Base-by-base conservation (phyloP, 2,329 filamentous ascomycete species). In the Dothideomycetes sp. region DNA sequence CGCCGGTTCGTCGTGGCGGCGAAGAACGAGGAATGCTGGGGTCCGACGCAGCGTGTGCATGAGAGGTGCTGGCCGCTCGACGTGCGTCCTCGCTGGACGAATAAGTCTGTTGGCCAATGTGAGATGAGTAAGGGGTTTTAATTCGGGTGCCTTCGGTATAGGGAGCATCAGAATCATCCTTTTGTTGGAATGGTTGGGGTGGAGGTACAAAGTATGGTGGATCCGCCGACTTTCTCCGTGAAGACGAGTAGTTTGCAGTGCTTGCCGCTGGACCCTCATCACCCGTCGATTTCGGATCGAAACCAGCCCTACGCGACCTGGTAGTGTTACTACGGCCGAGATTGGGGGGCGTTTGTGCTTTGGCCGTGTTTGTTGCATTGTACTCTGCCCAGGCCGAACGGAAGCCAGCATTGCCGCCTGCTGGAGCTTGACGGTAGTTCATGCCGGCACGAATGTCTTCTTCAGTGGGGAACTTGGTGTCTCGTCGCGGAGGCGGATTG, bases 201-300 rank as follows among this genome's bases (percentile, higher is more conserved):
- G 44, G 41, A 41, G 41, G 35, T 16, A 30, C 28, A n/a, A 18
- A 37, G 27, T 36, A 28, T 3, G 24, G 35, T 6, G 45, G 20
- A 32, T 46, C 37, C 4, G 45, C 32, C 17, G 41, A 43, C 19
- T 20, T 34, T 31, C 33, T 34, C 33, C 40, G 35, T 9, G 31
- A 42, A 3, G 41, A 33, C 17, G 35, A 45, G 37, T 44, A 47
- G 16, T 37, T 37, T 3, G 70, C 69, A 10, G 68, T 70, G 44
- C 67, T 67, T 19, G 50, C 47, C 16, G 74, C 74, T 54, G 72
- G 72, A 24, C 71, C 66, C 49, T 79, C 75, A 51, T 79, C 75
- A 24, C 67, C 72, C n/a, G 70, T 73, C 5, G 65, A 66, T n/a
- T 67, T 67, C 15, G 76, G 74, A 41, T 76, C 71, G 51, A 78